Conservation (phyloP, 2,329 filamentous ascomycete species). For the Ophiostoma novo-ulmi region DNA sequence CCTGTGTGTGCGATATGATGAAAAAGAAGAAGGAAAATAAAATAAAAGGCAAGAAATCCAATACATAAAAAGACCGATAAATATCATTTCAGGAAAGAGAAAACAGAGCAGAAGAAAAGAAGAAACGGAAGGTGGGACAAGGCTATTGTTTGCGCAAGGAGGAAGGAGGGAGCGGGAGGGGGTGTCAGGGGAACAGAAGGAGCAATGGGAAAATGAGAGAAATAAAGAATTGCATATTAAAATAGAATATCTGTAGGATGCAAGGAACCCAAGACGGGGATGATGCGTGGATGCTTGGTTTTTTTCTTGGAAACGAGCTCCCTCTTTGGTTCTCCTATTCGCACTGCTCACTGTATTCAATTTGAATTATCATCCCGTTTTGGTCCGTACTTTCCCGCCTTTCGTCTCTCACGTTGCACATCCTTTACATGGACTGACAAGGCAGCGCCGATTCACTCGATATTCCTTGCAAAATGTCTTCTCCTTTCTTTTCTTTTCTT, state of each 20-base stretch:
- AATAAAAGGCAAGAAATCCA: neutral
- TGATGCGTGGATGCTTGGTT: too few species aligned
- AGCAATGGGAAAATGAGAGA: neutral
- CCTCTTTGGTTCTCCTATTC: too few species aligned
- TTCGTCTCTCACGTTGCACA: neutral
- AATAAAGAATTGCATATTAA: neutral
- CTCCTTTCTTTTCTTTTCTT: neutral
- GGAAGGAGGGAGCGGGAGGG: constrained; percentile 5
- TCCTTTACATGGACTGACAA: neutral
- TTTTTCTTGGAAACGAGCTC: too few species aligned
- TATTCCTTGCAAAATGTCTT: neutral
- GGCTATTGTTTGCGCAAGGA: constrained; percentile 13
- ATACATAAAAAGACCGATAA: neutral
- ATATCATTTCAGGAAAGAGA: neutral
- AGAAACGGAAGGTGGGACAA: constrained; percentile 20
- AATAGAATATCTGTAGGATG: neutral
- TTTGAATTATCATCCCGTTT: neutral
- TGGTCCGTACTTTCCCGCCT: constrained; percentile 1
- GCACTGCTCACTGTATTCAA: too few species aligned
- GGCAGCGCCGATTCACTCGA: too few species aligned
- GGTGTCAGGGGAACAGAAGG: constrained; percentile 8
- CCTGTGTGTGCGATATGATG: neutral
- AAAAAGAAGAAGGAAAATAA: neutral
- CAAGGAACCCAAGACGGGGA: too few species aligned
- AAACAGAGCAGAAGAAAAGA: neutral